Base-by-base conservation (phyloP, 176 grass and related monocot genomes). In the Miscanthus lutarioriparius region DNA sequence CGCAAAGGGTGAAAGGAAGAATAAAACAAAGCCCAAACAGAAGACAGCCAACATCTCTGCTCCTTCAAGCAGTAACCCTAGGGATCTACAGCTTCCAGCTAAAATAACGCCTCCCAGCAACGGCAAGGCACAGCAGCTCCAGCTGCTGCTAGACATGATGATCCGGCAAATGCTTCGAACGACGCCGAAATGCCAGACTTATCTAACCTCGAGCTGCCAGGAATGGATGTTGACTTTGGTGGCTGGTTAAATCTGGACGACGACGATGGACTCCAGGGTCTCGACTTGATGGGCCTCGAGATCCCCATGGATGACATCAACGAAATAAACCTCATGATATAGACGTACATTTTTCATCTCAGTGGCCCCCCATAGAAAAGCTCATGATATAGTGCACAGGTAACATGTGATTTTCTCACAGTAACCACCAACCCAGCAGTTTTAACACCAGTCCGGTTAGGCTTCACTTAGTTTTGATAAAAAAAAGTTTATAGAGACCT, bases 291-390 rank as follows among this genome's bases (percentile, higher is more conserved):
- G 83, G 92, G 92, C 65, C 95, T 97, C 3, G 90, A 94, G 84
- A 97, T 97, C 74, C 95, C 95, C 49, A 91, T 92, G 84, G 95
- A 97, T 14, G 95, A 97, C 75, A 94, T 97, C 64, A 91, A 87
- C 3, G 88, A 92, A 74, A 86, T 97, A 62, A 91, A 92, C 72
- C 70, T 96, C 64, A 89, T 96, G 77, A 84, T 86, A 86, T 91
- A 81, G 79, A 51, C 8, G 14, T 75, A 83, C 63, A 26, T 73
- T 90, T 87, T 20, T 5, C 41, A n/a, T 84, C 38, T 87, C 76
- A 20, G 69, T 4, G 27, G 43, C 2, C 2, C 67, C 39, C 13
- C 45, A 81, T 82, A 88, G 82, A 85, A 87, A 89, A 85, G 82
- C 58, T 87, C 67, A 25, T 41, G 44, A 47, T 79, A 87, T 78